Evolutionary conservation across 768 basidiomycete genomes (phyloP).

Genomic region (Mycena olivaceomarginata): DNA sequence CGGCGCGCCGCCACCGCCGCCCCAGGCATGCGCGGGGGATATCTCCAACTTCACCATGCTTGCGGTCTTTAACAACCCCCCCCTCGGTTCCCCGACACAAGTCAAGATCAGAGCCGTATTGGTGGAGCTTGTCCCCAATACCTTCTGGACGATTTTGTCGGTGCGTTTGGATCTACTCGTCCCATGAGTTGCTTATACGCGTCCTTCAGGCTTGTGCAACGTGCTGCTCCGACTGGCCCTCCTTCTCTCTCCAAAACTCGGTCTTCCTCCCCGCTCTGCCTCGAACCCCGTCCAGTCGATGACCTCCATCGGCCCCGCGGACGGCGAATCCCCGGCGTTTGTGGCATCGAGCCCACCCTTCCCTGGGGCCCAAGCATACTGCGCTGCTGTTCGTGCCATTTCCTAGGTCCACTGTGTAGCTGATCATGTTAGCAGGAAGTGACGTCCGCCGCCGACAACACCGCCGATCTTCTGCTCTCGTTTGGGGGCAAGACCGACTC

Average conservation of each 20-base stretch:
- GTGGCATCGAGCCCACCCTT: constrained; percentile 66
- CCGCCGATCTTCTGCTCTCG: constrained; percentile 56
- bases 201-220: constrained; percentile 58
- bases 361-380: constrained; percentile 64
- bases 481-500: constrained; percentile 63
- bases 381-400: constrained; percentile 57
- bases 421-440: constrained; percentile 25
- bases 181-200: background rate
- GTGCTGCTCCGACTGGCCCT: constrained; percentile 67
- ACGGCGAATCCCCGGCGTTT: constrained; percentile 66
- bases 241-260: constrained; percentile 60
- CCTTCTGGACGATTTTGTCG: constrained; percentile 63
- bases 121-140: constrained; percentile 62
- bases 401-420: background rate
- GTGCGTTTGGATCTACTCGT: constrained; percentile 49
- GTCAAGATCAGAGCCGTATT: constrained; percentile 58
- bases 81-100: constrained; percentile 50
- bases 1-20: constrained; percentile 48
- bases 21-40: constrained; percentile 53
- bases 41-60: constrained; percentile 61
- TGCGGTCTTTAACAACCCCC: constrained; percentile 59
- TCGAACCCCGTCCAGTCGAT: constrained; percentile 61
- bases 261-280: constrained; percentile 61
- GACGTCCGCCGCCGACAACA: constrained; percentile 42
- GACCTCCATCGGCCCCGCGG: constrained; percentile 59